Evolutionary conservation across 805 yeast species (phyloP).

Genomic region (Wickerhamomyces chambardii): DNA sequence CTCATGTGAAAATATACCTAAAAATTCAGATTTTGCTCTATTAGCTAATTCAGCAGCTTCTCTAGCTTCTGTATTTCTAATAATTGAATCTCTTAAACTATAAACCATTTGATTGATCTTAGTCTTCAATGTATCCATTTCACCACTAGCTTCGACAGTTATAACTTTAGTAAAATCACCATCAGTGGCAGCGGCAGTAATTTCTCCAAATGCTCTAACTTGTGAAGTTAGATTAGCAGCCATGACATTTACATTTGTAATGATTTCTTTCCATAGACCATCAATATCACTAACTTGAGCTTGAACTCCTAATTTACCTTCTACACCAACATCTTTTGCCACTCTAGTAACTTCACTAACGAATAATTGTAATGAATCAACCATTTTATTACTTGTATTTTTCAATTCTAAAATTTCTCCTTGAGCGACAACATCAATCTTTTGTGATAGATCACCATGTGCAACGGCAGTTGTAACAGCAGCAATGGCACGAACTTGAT

Average conservation of each 20-base stretch:
- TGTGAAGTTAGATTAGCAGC: conserved; percentile 90
- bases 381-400: conserved; percentile 86
- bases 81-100: conserved; percentile 80
- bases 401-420: conserved; percentile 85
- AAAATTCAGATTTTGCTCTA: conserved; percentile 80
- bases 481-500: conserved; percentile 89
- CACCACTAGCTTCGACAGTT: conserved; percentile 89
- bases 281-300: conserved; percentile 88
- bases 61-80: conserved; percentile 87
- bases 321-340: conserved; percentile 89
- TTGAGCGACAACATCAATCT: conserved; percentile 83
- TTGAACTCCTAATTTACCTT: conserved; percentile 87
- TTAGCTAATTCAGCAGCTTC: conserved; percentile 92
- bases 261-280: conserved; percentile 87
- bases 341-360: conserved; percentile 86
- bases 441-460: conserved; percentile 85
- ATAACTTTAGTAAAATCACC: conserved; percentile 88
- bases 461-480: conserved; percentile 92
- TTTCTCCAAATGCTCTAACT: conserved; percentile 89
- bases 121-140: conserved; percentile 55
- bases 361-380: conserved; percentile 79
- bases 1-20: conserved; percentile 85
- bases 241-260: conserved; percentile 88
- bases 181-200: conserved; percentile 90
- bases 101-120: conserved; percentile 74